phyloP scores from a whole-genome alignment of 495 filamentous ascomycete species.

The Talaromyces trachyspermus region DNA sequence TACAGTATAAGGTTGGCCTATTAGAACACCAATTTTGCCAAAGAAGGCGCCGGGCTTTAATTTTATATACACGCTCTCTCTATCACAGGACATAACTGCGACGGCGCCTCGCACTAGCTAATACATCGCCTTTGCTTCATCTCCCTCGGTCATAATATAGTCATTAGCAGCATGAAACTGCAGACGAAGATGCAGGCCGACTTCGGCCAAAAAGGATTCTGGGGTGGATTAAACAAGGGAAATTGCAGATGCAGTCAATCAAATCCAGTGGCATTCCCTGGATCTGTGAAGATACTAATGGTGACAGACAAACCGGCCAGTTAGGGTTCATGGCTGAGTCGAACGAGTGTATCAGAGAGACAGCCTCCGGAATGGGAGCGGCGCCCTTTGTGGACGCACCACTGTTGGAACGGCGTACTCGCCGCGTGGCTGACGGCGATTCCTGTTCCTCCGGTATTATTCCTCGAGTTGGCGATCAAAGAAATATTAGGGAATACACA shows the following conservation, averaged over 20 bases:
- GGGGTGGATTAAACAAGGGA: slow-evolving; percentile 92
- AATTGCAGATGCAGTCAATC: slow-evolving; percentile 86
- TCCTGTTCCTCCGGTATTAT: too few relatives aligned
- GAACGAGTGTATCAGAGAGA: slow-evolving; percentile 78
- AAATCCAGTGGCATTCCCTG: slow-evolving; percentile 93
- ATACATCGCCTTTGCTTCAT: slow-evolving; percentile 97
- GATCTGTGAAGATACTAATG: slow-evolving; percentile 85
- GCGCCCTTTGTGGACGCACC: slow-evolving; percentile 44
- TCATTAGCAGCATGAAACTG: slow-evolving; percentile 89
- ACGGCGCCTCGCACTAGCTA: slow-evolving; percentile 94
- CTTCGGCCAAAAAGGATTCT: slow-evolving; percentile 83
- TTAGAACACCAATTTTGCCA: slow-evolving; percentile 94
- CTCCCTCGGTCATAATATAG: slow-evolving; percentile 91
- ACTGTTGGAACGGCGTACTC: slow-evolving; percentile 36
- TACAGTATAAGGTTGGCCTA: slow-evolving; percentile 97
- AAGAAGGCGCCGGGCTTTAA: slow-evolving; percentile 95
- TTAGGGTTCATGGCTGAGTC: slow-evolving; percentile 82
- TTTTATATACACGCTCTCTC: slow-evolving; percentile 96
- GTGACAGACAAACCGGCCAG: slow-evolving; percentile 79
- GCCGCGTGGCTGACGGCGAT: slow-evolving; percentile 40
- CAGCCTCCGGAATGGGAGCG: slow-evolving; percentile 59
- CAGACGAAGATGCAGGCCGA: slow-evolving; percentile 81
- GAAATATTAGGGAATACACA: slow-evolving; percentile 5
- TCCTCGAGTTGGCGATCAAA: slow-evolving; percentile 1
- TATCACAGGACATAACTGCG: slow-evolving; percentile 92